Evolutionary conservation across 257 asterid genomes (phyloP), one percentile per base, ranked within the genome.

Genomic region (Rauvolfia tetraphylla): DNA sequence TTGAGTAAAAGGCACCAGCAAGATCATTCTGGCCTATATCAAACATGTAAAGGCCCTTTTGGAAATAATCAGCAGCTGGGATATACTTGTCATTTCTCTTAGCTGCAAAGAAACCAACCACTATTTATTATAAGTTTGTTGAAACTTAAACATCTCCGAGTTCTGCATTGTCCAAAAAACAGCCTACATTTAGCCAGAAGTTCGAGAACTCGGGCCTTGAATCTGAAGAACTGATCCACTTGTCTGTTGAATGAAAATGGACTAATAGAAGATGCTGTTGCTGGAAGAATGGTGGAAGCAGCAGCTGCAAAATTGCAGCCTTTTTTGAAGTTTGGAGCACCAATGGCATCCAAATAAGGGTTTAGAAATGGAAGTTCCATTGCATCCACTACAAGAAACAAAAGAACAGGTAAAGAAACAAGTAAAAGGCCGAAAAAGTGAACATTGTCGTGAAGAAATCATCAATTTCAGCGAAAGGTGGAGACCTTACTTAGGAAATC

Each of bases 21-120:
- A 95, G 91, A 83, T 95, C 99, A 79, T 95, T 95, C 86, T 95
- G 99, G 81, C 97, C 98, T 73, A 95, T 92, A 80, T 95, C 99
- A 66, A 95, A 95, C 90, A 87, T 91, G 88, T 90, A 95, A 59
- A 95, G 98, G 0, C 85, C 98, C 83, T 85, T 91, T 73, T 75
- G 85, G 29, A 91, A 91, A 68, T 31, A 89, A 77, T 89, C 97
- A 80, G 75, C 82, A 38, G 88, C 83, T 63, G 98, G 99, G 25
- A 93, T 36, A 74, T 88, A 91, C 85, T 85, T 93, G 72, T 87
- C 91, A 74, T 59, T 84, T 78, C 79, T 91, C 78, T 84, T 88
- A 27, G 90, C 99, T 95, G 87, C 83, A 75, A 85, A 69, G 42
- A 67, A 72, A 53, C 4, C 71, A 33, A 68, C 66, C 13, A 54